Percentiles rank a stretch among this genome's conserved stretches.
These are phyloP conservation scores for Blastocystis sp. DNA, from an alignment of 352 stramenopile genomes.

Conservation along the genomic window DNA sequence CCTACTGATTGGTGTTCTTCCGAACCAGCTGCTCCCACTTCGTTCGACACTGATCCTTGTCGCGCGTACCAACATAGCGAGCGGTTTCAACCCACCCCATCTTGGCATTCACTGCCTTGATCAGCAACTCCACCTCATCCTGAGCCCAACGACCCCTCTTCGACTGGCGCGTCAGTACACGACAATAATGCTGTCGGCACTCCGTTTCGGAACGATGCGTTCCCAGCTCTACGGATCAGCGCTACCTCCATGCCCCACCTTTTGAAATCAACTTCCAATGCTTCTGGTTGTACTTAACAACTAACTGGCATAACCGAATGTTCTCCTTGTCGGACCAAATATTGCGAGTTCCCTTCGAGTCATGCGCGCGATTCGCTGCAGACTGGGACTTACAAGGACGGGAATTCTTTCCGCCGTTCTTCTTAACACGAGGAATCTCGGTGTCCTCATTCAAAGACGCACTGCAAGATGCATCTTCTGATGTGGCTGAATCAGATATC, in stretches of 20 bases:
- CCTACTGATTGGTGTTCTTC: background rate
- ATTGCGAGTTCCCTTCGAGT: background rate
- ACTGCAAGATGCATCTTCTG: too few relatives aligned
- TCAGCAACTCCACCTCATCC: conserved; percentile 3
- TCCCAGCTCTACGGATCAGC: background rate
- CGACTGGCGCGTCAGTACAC: background rate
- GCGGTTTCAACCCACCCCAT: background rate
- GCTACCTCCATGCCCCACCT: background rate
- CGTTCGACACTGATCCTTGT: conserved; percentile 22
- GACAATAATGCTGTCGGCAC: conserved; percentile 35
- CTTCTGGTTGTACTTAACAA: conserved; percentile 8
- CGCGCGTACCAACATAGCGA: background rate
- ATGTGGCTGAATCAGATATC: too few relatives aligned
- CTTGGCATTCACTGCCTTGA: background rate
- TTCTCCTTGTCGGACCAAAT: conserved; percentile 9
- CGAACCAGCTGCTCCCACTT: conserved; percentile 11
- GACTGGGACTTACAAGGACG: too few relatives aligned
- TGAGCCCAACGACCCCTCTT: conserved; percentile 15
- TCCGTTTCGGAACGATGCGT: conserved; percentile 27
- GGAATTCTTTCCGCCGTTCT: too few relatives aligned
- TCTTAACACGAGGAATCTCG: too few relatives aligned
- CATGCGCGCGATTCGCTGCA: too few relatives aligned
- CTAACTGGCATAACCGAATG: background rate
- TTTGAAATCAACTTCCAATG: background rate
- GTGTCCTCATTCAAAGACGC: too few relatives aligned